A percentile compares a stretch with the other conserved stretches of the same genome.
Conservation (phyloP, 1,284 basidiomycete genomes). For the Cerioporus squamosus region DNA sequence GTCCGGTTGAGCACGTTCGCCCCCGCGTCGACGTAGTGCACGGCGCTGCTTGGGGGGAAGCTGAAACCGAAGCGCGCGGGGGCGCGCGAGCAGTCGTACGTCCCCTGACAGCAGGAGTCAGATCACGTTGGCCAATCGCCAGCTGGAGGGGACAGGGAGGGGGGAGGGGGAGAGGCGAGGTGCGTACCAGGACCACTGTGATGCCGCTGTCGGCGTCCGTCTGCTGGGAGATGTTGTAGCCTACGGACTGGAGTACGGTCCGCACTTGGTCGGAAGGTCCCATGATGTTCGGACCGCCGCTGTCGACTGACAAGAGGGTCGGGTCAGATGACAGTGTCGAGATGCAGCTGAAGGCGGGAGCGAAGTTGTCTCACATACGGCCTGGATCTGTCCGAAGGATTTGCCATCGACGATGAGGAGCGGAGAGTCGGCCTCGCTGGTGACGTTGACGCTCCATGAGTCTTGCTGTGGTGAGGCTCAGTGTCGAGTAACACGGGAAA, state of each 20-base stretch:
- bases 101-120: constrained; percentile 15
- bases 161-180: neutral
- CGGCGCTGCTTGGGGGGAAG: constrained; percentile 18
- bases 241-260: constrained; percentile 1
- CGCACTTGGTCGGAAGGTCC: constrained; percentile 12
- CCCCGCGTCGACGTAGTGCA: constrained; percentile 21
- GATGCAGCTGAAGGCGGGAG: neutral
- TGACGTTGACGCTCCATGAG: constrained; percentile 5
- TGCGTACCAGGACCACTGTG: constrained; percentile 13
- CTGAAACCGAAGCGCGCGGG: constrained; percentile 22
- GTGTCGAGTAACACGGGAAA: no score
- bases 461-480: neutral
- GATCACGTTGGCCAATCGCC: no score
- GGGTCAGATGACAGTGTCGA: no score
- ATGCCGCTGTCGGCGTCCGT: constrained; percentile 8
- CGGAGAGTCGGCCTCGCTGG: constrained; percentile 4
- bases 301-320: constrained; percentile 10
- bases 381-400: constrained; percentile 5
- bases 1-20: constrained; percentile 25
- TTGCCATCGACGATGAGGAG: constrained; percentile 13
- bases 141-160: no score
- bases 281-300: constrained; percentile 19
- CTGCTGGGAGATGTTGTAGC: constrained; percentile 18
- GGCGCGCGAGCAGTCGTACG: constrained; percentile 20
- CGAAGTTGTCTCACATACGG: constrained; percentile 4